These are phyloP conservation scores for Oryza brachyantha DNA, from an alignment of 176 grass and related monocot species.

Conservation along the genomic window DNA sequence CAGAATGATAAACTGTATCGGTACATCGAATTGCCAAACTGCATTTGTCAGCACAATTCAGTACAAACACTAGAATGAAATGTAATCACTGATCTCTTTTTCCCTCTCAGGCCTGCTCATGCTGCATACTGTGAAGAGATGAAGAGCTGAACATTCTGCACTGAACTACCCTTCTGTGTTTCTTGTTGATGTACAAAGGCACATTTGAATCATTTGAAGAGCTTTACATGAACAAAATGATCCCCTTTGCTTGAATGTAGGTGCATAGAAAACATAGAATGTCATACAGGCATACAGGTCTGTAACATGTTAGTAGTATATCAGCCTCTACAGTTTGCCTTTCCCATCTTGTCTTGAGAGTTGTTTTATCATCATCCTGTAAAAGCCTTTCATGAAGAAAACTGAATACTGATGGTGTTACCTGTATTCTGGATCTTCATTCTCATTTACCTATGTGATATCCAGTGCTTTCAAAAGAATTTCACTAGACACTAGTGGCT, in stretches of 20 bases:
- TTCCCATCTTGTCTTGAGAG: neutral
- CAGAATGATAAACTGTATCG: neutral
- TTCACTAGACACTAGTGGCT: neutral
- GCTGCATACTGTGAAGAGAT: conserved; percentile 5
- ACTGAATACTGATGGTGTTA: neutral
- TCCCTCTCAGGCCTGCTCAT: neutral
- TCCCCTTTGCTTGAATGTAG: neutral
- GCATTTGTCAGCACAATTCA: neutral
- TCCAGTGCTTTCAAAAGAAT: neutral
- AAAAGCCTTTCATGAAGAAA: neutral
- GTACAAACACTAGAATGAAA: neutral
- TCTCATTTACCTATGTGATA: neutral
- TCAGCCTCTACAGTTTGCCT: neutral
- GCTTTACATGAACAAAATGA: neutral
- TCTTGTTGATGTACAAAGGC: neutral
- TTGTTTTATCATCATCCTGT: neutral
- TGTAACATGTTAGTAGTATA: neutral
- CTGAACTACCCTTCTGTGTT: neutral
- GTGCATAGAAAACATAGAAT: neutral
- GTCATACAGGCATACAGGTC: neutral
- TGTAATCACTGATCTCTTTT: neutral
- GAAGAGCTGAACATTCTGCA: neutral
- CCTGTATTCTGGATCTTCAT: neutral
- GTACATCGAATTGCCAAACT: neutral
- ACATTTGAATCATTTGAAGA: neutral